Percentiles rank a stretch among this genome's conserved stretches.
Evolutionary conservation across 495 filamentous ascomycete species (phyloP).

Genomic region (Annulohypoxylon moriforme): DNA sequence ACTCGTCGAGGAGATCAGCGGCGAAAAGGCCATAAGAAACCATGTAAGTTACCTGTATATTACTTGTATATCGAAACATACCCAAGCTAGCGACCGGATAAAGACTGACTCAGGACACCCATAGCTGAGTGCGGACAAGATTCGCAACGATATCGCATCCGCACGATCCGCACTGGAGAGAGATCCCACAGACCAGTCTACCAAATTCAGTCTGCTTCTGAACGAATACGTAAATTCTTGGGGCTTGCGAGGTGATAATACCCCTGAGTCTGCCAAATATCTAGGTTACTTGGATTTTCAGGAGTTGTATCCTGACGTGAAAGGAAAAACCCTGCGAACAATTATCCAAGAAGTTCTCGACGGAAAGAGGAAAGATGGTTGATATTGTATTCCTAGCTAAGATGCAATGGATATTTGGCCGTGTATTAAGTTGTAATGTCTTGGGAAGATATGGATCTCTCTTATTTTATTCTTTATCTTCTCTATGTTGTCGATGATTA

Average conservation of each 20-base stretch:
- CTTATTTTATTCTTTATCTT: too few relatives aligned
- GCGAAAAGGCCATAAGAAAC: slow-evolving; percentile 64
- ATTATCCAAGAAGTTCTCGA: slow-evolving; percentile 28
- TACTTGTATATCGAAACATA: slow-evolving; percentile 37
- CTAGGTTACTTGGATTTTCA: slow-evolving; percentile 67
- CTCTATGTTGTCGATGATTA: too few relatives aligned
- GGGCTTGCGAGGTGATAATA: slow-evolving; percentile 68
- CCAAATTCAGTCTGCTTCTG: slow-evolving; percentile 46
- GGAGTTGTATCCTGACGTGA: slow-evolving; percentile 67
- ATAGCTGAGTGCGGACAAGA: slow-evolving; percentile 16
- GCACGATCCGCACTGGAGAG: slow-evolving; percentile 56
- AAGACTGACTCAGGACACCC: neutral
- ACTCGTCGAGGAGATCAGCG: slow-evolving; percentile 63
- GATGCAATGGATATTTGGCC: neutral
- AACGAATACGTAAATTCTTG: slow-evolving; percentile 64
- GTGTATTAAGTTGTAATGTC: too few relatives aligned
- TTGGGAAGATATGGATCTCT: neutral
- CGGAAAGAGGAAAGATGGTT: slow-evolving; percentile 1
- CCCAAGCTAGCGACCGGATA: neutral
- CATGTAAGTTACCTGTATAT: slow-evolving; percentile 60
- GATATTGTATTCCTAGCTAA: neutral
- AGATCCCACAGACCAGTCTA: slow-evolving; percentile 45
- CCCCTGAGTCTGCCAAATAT: slow-evolving; percentile 66
- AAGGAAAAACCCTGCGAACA: slow-evolving; percentile 55
- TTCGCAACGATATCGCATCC: slow-evolving; percentile 19